Evolutionary conservation across 2,329 filamentous ascomycete species (phyloP).

Genomic region (Leptosphaerulina australis): DNA sequence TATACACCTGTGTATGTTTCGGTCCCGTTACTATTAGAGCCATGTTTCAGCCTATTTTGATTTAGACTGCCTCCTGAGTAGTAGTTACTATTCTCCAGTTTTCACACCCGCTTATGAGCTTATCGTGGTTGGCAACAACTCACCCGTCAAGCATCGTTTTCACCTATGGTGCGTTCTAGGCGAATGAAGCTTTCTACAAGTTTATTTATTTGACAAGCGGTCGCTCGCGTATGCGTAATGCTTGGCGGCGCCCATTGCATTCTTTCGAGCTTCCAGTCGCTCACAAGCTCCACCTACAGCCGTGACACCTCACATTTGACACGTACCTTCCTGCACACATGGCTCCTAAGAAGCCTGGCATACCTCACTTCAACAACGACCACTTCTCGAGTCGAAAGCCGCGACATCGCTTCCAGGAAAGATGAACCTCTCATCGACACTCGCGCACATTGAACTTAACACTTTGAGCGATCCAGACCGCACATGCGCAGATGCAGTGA

Average conservation of each 20-base stretch:
- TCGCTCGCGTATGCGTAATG: too few species aligned
- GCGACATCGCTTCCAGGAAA: conserved; percentile 25
- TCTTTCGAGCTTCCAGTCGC: neutral
- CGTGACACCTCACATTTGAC: conserved; percentile 19
- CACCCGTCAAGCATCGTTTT: too few species aligned
- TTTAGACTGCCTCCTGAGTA: too few species aligned
- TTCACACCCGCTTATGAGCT: too few species aligned
- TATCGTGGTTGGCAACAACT: too few species aligned
- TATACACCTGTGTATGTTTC: too few species aligned
- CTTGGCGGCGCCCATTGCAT: neutral
- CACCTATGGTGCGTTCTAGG: too few species aligned
- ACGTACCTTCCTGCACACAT: conserved; percentile 22
- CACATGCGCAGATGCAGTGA: conserved; percentile 22
- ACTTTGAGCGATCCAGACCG: conserved; percentile 30
- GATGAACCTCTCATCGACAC: conserved; percentile 37
- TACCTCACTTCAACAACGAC: conserved; percentile 13
- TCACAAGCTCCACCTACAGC: conserved; percentile 11
- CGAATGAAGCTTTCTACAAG: too few species aligned
- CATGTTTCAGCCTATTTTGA: too few species aligned
- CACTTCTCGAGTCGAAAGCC: conserved; percentile 24
- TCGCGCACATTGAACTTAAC: conserved; percentile 33
- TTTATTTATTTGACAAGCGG: too few species aligned
- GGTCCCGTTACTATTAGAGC: too few species aligned
- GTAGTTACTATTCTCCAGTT: too few species aligned
- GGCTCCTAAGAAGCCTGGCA: conserved; percentile 23